Conservation (phyloP, 139 green algal species). For the Astrephomene gubernaculifera region DNA sequence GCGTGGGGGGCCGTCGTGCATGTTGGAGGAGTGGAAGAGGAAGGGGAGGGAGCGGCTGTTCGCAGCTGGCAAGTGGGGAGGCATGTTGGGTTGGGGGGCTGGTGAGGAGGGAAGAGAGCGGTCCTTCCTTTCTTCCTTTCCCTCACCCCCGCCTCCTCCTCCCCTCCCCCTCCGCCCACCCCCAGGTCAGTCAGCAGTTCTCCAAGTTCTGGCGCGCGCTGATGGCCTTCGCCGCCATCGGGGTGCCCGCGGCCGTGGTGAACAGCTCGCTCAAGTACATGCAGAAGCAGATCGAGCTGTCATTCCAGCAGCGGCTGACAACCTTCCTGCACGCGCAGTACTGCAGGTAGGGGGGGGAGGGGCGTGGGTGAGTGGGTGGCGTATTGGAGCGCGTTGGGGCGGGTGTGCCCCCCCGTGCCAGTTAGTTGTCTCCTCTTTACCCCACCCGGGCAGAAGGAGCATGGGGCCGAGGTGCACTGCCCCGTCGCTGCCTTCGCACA, state of each 20-base stretch:
- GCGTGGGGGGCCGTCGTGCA: too few relatives aligned
- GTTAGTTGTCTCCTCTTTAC: neutral
- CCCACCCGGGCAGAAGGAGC: too few relatives aligned
- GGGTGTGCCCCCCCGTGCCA: too few relatives aligned
- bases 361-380: neutral
- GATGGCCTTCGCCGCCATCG: conserved; percentile 73
- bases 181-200: conserved; percentile 62
- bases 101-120: too few relatives aligned
- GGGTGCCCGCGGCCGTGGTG: conserved; percentile 86
- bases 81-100: neutral
- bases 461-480: neutral
- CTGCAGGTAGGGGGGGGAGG: conserved; percentile 52
- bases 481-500: neutral
- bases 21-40: too few relatives aligned
- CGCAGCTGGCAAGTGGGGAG: too few relatives aligned
- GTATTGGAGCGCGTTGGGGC: neutral
- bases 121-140: neutral
- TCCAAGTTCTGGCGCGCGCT: conserved; percentile 63
- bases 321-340: conserved; percentile 88
- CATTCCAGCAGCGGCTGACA: conserved; percentile 75
- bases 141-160: neutral
- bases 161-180: neutral
- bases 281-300: conserved; percentile 88
- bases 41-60: too few relatives aligned
- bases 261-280: conserved; percentile 95